phyloP scores from a whole-genome alignment of 208 protist genomes.

The Phytomonas sp. region DNA sequence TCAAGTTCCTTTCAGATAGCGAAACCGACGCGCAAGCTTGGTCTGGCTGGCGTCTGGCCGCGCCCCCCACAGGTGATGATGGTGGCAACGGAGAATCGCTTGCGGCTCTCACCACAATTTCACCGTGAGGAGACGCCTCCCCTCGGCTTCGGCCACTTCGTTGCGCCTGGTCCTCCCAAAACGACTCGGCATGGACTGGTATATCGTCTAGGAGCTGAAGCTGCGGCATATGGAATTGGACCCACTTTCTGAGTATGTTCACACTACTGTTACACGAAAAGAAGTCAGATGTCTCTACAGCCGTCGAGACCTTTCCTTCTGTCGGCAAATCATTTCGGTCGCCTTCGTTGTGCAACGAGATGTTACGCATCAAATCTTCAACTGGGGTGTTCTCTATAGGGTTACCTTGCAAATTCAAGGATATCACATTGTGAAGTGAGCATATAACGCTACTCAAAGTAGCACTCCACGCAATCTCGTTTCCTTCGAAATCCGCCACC shows the following conservation, averaged over 20 bases:
- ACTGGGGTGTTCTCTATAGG: constrained; percentile 19
- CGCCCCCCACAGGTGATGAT: too few relatives aligned
- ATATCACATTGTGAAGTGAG: constrained; percentile 31
- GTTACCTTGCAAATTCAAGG: constrained; percentile 67
- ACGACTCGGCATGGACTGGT: background rate
- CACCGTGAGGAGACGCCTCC: too few relatives aligned
- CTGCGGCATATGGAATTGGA: constrained; percentile 46
- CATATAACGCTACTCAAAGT: constrained; percentile 26
- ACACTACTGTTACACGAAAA: background rate
- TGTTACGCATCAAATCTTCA: background rate
- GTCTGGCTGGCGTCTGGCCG: too few relatives aligned
- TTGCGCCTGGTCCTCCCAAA: too few relatives aligned
- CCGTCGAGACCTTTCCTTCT: too few relatives aligned
- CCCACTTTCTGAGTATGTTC: constrained; percentile 28
- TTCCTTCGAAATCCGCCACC: constrained; percentile 84
- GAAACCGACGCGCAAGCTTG: too few relatives aligned
- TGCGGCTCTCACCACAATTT: too few relatives aligned
- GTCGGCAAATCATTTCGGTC: background rate
- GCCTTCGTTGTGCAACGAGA: background rate
- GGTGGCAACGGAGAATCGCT: background rate
- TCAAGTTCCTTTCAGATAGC: too few relatives aligned
- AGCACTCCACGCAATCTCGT: constrained; percentile 37
- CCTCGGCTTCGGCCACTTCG: too few relatives aligned
- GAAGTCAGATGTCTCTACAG: too few relatives aligned
- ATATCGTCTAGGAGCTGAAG: constrained; percentile 55